Base-by-base conservation (phyloP, 345 rosid species). In the Syzygium aromaticum region DNA sequence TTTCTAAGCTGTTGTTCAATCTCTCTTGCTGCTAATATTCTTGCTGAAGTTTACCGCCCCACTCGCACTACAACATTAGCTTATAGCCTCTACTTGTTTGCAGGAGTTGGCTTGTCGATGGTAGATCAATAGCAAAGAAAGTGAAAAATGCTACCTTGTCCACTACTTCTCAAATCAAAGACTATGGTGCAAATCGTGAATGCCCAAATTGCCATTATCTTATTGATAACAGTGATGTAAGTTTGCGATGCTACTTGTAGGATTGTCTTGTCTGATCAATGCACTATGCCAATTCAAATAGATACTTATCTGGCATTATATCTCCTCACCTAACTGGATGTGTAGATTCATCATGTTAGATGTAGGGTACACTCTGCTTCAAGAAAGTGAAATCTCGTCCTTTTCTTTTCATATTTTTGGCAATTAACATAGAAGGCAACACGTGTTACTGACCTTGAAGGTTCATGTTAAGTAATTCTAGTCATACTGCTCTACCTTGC, bases 61-160 rank as follows among this genome's bases (percentile, higher is more conserved):
- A 73, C 49, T 73, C 6, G 27, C 23, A 19, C 49, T 73, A 38
- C 0, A 8, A 40, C 82, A 73, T 52, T 49, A 77, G 40, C 86
- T 89, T 77, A 51, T 63, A 11, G 28, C 51, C 11, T 87, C 84
- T 73, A 28, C 28, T 84, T 63, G 85, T 77, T 12, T 89, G 91
- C 94, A 98, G 99, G 94, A 91, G 91, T 88, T 98, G 98, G 99
- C 90, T 96, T 90, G 87, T 98, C n/a, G 93, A 94, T 88, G 89
- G 96, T 57, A 92, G 89, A 90, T 92, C 96, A 53, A 88, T 98
- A 54, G 99, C 99, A 25, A 90, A 89, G 84, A 96, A 95, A 91
- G 97, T 98, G 84, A 95, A 90, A 87, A 92, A 91, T 92, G 94
- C 97, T 1, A 86, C 92, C 57, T 80, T 77, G 59, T 91, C 96